Evolutionary conservation across 805 yeast genomes (phyloP).

Genomic region (Suhomyces faveliae): DNA sequence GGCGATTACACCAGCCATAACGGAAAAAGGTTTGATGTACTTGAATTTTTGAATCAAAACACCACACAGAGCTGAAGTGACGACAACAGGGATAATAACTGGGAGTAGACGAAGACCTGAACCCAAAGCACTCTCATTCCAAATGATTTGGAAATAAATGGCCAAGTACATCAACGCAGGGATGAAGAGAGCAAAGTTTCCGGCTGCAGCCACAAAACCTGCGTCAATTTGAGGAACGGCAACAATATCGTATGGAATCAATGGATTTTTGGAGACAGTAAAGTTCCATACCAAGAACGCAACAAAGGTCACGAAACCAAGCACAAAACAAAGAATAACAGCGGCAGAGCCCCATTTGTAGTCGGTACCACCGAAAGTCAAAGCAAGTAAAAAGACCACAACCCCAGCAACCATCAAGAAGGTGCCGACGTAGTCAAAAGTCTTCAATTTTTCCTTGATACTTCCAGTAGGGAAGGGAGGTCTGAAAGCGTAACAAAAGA

Average conservation of each 20-base stretch:
- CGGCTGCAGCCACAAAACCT: slow-evolving; percentile 12
- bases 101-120: slow-evolving; percentile 50
- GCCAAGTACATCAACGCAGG: slow-evolving; percentile 29
- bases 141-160: slow-evolving; percentile 51
- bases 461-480: slow-evolving; percentile 17
- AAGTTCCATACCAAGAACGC: slow-evolving; percentile 21
- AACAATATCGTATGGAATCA: slow-evolving; percentile 18
- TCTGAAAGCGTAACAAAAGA: slow-evolving; percentile 18
- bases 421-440: slow-evolving; percentile 22
- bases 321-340: slow-evolving; percentile 22
- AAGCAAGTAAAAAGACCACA: slow-evolving; percentile 22
- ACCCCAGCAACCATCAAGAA: slow-evolving; percentile 19
- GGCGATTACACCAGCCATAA: slow-evolving; percentile 34
- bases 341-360: slow-evolving; percentile 23
- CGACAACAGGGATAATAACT: slow-evolving; percentile 36
- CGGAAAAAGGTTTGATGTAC: slow-evolving; percentile 40
- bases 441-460: slow-evolving; percentile 14
- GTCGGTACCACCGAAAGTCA: slow-evolving; percentile 23
- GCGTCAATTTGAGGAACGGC: slow-evolving; percentile 14
- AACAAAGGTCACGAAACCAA: slow-evolving; percentile 18
- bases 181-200: slow-evolving; percentile 20
- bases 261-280: slow-evolving; percentile 15
- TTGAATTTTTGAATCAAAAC: slow-evolving; percentile 36
- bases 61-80: slow-evolving; percentile 39
- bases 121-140: slow-evolving; percentile 38